phyloP scores from a whole-genome alignment of 768 basidiomycete genomes.

The Holtermanniella nyarrowii region DNA sequence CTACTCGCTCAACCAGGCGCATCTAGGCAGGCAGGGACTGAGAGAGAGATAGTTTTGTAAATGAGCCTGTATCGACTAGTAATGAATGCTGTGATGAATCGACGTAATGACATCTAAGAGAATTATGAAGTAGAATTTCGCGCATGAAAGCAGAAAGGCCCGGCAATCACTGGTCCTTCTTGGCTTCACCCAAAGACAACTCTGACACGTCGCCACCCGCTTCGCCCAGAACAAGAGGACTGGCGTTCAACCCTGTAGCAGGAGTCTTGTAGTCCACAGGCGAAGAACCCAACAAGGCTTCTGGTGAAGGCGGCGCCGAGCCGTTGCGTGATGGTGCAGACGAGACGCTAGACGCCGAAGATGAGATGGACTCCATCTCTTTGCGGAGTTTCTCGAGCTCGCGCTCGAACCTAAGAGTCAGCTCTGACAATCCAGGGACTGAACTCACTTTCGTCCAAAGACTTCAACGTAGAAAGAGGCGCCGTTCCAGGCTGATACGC shows the following conservation, averaged over 20 bases:
- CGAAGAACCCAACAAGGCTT: constrained; percentile 11
- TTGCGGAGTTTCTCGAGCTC: constrained; percentile 83
- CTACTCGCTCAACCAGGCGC: background rate
- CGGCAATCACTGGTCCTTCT: constrained; percentile 5
- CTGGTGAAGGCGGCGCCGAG: constrained; percentile 4
- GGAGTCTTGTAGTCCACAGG: constrained; percentile 7
- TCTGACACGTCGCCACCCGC: constrained; percentile 22
- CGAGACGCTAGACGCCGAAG: constrained; percentile 14
- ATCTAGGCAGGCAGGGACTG: no score
- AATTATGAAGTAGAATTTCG: background rate
- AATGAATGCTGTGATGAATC: no score
- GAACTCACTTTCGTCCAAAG: constrained; percentile 82
- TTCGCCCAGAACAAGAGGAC: constrained; percentile 31
- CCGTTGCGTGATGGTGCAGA: constrained; percentile 4
- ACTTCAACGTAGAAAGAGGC: constrained; percentile 83
- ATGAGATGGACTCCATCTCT: constrained; percentile 62
- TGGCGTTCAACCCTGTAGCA: constrained; percentile 3
- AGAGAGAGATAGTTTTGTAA: no score
- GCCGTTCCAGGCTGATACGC: constrained; percentile 89
- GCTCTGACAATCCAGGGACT: constrained; percentile 1
- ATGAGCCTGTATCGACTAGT: no score
- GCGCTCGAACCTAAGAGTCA: constrained; percentile 61
- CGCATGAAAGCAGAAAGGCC: background rate
- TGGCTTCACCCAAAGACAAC: constrained; percentile 16
- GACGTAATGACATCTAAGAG: no score